phyloP scores from a whole-genome alignment of 225 moss, liverwort and hornwort genomes.

The Pleurozium schreberi region DNA sequence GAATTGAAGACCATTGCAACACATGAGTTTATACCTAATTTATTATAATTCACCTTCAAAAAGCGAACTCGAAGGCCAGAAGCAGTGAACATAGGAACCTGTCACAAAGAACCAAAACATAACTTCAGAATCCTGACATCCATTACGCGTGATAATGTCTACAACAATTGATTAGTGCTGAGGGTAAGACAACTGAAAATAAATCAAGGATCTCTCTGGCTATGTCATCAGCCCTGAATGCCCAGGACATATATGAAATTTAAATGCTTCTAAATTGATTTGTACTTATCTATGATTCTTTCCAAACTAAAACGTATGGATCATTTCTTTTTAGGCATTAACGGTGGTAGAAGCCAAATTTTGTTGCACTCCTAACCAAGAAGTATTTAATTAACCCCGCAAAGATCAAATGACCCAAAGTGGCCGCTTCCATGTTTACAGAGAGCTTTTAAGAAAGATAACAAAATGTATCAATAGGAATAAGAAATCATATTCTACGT shows the following conservation, averaged over 20 bases:
- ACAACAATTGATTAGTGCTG: neutral
- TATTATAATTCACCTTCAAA: constrained; percentile 60
- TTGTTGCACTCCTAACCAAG: neutral
- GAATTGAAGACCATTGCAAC: neutral
- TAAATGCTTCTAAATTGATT: neutral
- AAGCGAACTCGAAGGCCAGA: constrained; percentile 82
- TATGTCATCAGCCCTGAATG: neutral
- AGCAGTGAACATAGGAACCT: constrained; percentile 94
- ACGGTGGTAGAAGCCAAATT: neutral
- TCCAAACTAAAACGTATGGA: neutral
- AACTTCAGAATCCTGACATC: neutral
- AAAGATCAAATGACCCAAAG: neutral
- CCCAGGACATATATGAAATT: neutral
- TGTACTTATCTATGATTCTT: neutral
- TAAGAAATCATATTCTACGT: neutral
- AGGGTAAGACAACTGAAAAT: neutral
- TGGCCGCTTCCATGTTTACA: neutral
- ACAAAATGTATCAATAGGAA: neutral
- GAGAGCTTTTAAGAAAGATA: neutral
- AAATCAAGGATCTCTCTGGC: neutral
- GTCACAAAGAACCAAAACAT: neutral
- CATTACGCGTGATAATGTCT: neutral
- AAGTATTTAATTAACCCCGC: too few species aligned
- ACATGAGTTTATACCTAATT: too few species aligned
- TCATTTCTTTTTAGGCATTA: neutral